Evolutionary conservation across 805 yeast species (phyloP), one percentile per base, ranked within the genome.

Genomic region (Candida adriatica): DNA sequence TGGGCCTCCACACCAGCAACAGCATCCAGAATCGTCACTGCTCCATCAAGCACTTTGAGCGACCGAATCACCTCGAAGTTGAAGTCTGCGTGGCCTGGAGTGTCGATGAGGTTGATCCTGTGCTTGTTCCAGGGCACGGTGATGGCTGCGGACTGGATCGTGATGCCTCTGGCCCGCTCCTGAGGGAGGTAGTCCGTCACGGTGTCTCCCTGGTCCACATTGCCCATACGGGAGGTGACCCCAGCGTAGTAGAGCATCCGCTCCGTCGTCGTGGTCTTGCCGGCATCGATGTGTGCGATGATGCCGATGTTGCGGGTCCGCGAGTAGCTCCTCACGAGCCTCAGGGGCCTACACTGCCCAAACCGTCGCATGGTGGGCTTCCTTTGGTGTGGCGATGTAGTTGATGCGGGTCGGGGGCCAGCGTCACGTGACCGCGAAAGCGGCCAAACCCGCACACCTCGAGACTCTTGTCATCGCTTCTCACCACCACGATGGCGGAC

Each of bases 1-100:
- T 92, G 97, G 0, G 97, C 92, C 54, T 92, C 98, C 1, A 92
- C 98, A 9, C 98, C 98, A 2, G 96, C 96, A 7, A 90, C 97
- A 1, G 84, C 95, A 60, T 92, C 98, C 31, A 92, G 58, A 8
- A 92, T 83, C 0, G 95, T 81, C 6, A 92, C 94, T 1, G 90
- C 94, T 4, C 97, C 96, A 59, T 92, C 98, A 8, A 92, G 61
- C 2, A 92, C 96, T 40, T 96, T 69, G 35, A 92, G 66, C 0
- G 97, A 79, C 34, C 96, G 62, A 2, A 75, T 83, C 5, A 92
- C 98, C 57, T 92, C 98, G 55, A 88, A 92, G 0, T 94, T 83
- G 55, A 92, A 92, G 58, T 92, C 98, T 0, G 95, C 96, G 58
- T 92, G 98, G 0, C 98, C 98, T 0, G 98, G 98, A 0, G 98